These are phyloP conservation scores for Drechslerella dactyloides DNA, from an alignment of 2,329 filamentous ascomycete species.

Conservation along the genomic window DNA sequence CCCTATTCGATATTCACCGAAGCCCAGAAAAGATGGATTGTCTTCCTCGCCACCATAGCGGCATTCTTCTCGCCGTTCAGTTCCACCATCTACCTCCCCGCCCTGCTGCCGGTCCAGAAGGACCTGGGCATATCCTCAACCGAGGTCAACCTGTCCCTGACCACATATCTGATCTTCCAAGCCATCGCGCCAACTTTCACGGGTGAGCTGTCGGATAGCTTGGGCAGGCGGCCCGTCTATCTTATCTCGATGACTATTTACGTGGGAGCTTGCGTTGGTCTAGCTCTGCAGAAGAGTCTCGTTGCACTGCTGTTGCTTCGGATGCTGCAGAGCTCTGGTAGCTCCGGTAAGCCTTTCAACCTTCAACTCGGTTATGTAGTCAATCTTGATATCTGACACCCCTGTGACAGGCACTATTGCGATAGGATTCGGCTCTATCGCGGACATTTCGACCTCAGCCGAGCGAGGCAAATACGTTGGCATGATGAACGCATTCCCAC, in stretches of 20 bases:
- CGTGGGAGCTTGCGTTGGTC: slow-evolving; percentile 66
- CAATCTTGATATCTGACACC: no score
- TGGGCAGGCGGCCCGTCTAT: slow-evolving; percentile 69
- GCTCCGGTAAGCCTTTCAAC: slow-evolving; percentile 60
- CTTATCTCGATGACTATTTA: slow-evolving; percentile 67
- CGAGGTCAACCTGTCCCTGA: slow-evolving; percentile 63
- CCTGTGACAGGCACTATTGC: slow-evolving; percentile 67
- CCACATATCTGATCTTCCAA: slow-evolving; percentile 68
- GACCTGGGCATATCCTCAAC: slow-evolving; percentile 61
- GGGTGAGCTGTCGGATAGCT: slow-evolving; percentile 68
- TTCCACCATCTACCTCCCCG: slow-evolving; percentile 64
- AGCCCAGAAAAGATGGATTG: slow-evolving; percentile 39
- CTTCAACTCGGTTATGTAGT: no score
- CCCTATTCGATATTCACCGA: slow-evolving; percentile 26
- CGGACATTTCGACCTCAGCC: slow-evolving; percentile 71
- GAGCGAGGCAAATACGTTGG: slow-evolving; percentile 78
- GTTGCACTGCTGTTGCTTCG: slow-evolving; percentile 67
- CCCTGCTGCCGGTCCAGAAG: slow-evolving; percentile 62
- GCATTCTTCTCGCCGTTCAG: slow-evolving; percentile 50
- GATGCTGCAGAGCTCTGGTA: slow-evolving; percentile 69
- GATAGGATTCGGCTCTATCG: slow-evolving; percentile 72
- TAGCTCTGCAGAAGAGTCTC: slow-evolving; percentile 67
- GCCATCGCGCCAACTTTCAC: slow-evolving; percentile 68
- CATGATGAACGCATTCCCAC: slow-evolving; percentile 67
- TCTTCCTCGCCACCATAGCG: slow-evolving; percentile 26